These are phyloP conservation scores for Penicillium longicatenatum DNA, from an alignment of 495 filamentous ascomycete genomes.

Conservation along the genomic window DNA sequence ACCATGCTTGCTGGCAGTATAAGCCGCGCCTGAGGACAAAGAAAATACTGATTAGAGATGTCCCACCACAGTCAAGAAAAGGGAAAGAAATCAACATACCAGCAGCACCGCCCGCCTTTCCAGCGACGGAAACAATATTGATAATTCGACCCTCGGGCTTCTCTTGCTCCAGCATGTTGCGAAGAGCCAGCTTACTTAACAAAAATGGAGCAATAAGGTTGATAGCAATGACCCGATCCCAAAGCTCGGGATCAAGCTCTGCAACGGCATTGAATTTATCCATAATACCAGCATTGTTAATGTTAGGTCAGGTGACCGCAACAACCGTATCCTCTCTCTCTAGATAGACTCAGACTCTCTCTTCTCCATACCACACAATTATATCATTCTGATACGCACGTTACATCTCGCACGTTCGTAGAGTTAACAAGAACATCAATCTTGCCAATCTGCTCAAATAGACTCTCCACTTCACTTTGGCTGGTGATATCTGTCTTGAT, in stretches of 20 bases:
- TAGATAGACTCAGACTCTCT: no score
- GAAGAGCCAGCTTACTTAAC: slow-evolving; percentile 53
- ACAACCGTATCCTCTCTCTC: no score
- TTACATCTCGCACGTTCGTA: no score
- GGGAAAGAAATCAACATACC: slow-evolving; percentile 25
- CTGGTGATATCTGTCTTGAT: slow-evolving; percentile 46
- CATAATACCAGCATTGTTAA: slow-evolving; percentile 57
- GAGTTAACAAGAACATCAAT: slow-evolving; percentile 45
- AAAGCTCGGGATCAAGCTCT: slow-evolving; percentile 48
- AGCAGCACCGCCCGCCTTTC: slow-evolving; percentile 33
- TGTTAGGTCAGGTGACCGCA: no score
- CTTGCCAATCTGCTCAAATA: slow-evolving; percentile 39
- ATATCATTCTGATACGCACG: no score
- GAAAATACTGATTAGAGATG: no score
- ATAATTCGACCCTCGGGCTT: slow-evolving; percentile 35
- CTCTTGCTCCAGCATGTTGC: slow-evolving; percentile 38
- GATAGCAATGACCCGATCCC: slow-evolving; percentile 59
- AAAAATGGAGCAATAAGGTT: slow-evolving; percentile 63
- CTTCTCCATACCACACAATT: no score
- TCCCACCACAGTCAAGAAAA: not conserved
- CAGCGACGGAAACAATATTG: slow-evolving; percentile 42
- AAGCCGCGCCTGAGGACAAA: slow-evolving; percentile 18
- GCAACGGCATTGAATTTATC: slow-evolving; percentile 57
- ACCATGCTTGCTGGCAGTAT: slow-evolving; percentile 23
- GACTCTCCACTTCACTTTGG: slow-evolving; percentile 32